Base-by-base conservation (phyloP, 495 filamentous ascomycete genomes). In the Amphirosellinia nigrospora region DNA sequence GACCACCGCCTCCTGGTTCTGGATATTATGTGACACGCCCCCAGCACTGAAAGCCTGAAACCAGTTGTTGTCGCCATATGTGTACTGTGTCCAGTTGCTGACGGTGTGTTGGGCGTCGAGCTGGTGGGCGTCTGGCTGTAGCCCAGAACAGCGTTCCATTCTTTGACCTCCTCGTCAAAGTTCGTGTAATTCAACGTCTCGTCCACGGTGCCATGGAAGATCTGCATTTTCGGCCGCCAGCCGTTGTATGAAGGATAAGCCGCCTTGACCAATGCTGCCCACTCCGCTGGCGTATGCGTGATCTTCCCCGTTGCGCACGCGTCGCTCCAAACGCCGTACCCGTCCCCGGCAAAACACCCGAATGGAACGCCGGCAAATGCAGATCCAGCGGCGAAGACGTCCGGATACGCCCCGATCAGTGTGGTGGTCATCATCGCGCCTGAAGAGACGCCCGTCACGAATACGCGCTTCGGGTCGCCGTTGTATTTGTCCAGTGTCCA, bases 281-380 rank as follows among this genome's bases (percentile, higher is more conserved):
- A 86, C 45, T 81, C 78, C 13, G 73, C 73, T 15, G 80, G 74
- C 59, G 80, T 74, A 64, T 80, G 79, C 58, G 79, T 73, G 67
- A 78, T 66, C 64, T 79, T 71, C 70, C 85, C 85, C 11, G 76
- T 74, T 6, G 84, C 79, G 71, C 83, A 86, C 38, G 75, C 75
- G 30, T 77, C 70, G 68, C 80, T 84, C 85, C 85, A 86, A 1
- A 84, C 81, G 7, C 76, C 78, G 38, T 79, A 78, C 21, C 81
- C 82, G 32, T 79, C 73, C 1, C 80, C 82, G 26, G 77, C 74
- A 76, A 89, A 90, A 80, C 89, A 90, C 9, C 88, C 88, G 34
- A 84, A 87, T 11, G 88, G 79, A 1, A 91, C 87, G 26, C 89
- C 89, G 7, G 86, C 79, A 77, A 89, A 90, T 45, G 80, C 88